Percentiles rank a stretch among this genome's conserved stretches.
phyloP scores from a whole-genome alignment of 2,329 filamentous ascomycete genomes.

The Neofusicoccum sp. region DNA sequence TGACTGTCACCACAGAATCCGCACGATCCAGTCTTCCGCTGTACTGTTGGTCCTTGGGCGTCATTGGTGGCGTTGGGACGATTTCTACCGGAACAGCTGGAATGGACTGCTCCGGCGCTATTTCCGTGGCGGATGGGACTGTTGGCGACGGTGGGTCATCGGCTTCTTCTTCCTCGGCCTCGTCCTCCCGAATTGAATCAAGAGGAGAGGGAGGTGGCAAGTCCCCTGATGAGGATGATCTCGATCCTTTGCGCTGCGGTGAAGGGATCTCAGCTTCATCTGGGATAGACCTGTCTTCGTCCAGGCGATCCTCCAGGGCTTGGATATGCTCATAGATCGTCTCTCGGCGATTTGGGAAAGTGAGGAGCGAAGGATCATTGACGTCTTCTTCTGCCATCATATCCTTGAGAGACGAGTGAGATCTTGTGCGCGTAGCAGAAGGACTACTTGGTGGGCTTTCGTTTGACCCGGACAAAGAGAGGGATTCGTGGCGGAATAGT shows the following conservation, averaged over 20 bases:
- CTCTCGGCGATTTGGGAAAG: constrained; percentile 38
- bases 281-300: constrained; percentile 4
- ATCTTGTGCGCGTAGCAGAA: not conserved
- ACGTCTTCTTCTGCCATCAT: constrained; percentile 17
- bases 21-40: not conserved
- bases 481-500: constrained; percentile 42
- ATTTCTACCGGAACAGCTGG: not conserved
- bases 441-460: constrained; percentile 9
- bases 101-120: not conserved
- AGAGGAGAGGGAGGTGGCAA: constrained; percentile 17
- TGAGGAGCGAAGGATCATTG: constrained; percentile 29
- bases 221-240: not conserved
- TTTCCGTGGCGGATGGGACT: not conserved
- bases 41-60: not conserved
- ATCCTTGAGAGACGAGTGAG: constrained; percentile 14
- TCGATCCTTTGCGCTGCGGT: not conserved
- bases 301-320: constrained; percentile 7
- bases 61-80: constrained; percentile 17
- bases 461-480: constrained; percentile 18
- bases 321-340: constrained; percentile 37
- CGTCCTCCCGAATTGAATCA: constrained; percentile 13
- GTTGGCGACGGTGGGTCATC: not conserved
- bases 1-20: constrained; percentile 15
- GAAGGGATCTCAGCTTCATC: not conserved
- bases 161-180: not conserved